Evolutionary conservation across 495 filamentous ascomycete species (phyloP), one percentile per base, ranked within the genome.

Genomic region (Ramalina intermedia): DNA sequence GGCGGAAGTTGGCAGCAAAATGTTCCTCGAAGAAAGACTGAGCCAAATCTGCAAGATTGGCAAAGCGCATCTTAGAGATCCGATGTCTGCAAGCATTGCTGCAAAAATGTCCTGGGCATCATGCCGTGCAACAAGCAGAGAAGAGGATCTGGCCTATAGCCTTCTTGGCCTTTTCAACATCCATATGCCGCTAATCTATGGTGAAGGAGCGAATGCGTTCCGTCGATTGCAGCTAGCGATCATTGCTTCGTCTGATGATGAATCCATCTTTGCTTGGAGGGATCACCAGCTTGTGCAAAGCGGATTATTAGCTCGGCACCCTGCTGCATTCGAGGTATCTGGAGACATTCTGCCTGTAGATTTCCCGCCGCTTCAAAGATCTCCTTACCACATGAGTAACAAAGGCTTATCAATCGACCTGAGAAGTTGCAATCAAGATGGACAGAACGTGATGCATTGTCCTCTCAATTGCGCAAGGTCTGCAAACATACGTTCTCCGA

Each of bases 61-160:
- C 23, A 29, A 43, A 24, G 6, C 2, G 6, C 17, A 45, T 41
- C 23, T 43, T 41, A 37, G 14, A 14, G 26, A 48, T n/a, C 29
- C 41, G 41, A 13, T 37, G 46, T 40, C 41, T 21, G 46, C 49
- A 12, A 52, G 48, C 38, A 47, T 61, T 17, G 59, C 59, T n/a
- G 27, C 47, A 45, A 50, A 24, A 24, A 64, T 66, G 60, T 49
- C 46, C 17, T 66, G 63, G 62, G 53, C 55, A 2, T 56, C 63
- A 6, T 47, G 49, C 6, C 40, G 63, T 39, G 18, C 49, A 36
- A 64, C 63, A 0, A 64, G 53, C 3, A 43, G 57, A 18, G 18
- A 49, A 11, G 62, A 66, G 51, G 63, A 66, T 42, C 52, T 52
- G 24, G 63, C 63, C n/a, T 66, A 66, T 46, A 53, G 48, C 38